Base-by-base conservation (phyloP, 192 early-diverging fungal species). In the Coemansia sp. region DNA sequence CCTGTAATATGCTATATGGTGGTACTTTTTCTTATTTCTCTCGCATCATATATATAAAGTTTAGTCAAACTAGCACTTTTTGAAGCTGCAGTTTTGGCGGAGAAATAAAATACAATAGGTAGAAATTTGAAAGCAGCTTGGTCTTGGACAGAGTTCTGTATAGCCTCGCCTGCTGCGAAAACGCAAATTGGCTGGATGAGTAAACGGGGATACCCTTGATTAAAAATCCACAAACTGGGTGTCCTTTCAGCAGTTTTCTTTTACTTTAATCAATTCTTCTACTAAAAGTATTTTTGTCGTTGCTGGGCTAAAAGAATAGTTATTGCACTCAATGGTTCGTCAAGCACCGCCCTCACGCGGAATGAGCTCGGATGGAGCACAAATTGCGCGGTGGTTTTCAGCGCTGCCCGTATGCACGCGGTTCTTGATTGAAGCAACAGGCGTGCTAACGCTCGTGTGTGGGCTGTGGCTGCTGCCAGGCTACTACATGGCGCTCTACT, bases 401-500 rank as follows among this genome's bases (percentile, higher is more conserved):
- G 56, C 62, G 17, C 55, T 77, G 21, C 69, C 75, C 0, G n/a
- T 48, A 5, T 59, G 52, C 35, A 72, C 70, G n/a, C 53, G 70
- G 10, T 59, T 63, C n/a, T 29, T 71, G 35, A 25, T 72, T 0
- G 60, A 27, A 15, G 41, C 51, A n/a, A 63, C 66, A 25, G 21
- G 47, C 8, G n/a, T 19, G 0, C 8, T 64, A 35, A 69, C 73
- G 21, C 47, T 81, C 4, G 23, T 45, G 5, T 25, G 56, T 45
- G 67, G 63, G 4, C 24, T 73, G 27, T 7, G 12, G 1, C 0
- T 73, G 9, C 9, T 73, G 43, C 12, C 55, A 23, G 71, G 62
- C 15, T 52, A 67, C 56, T 63, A 69, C 32, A 12, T 92, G 35
- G 29, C 71, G 23, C 82, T 92, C 11, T 50, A 75, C 56, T 90